Conservation (phyloP, 2,329 filamentous ascomycete genomes). For the Cladophialophora carrionii region DNA sequence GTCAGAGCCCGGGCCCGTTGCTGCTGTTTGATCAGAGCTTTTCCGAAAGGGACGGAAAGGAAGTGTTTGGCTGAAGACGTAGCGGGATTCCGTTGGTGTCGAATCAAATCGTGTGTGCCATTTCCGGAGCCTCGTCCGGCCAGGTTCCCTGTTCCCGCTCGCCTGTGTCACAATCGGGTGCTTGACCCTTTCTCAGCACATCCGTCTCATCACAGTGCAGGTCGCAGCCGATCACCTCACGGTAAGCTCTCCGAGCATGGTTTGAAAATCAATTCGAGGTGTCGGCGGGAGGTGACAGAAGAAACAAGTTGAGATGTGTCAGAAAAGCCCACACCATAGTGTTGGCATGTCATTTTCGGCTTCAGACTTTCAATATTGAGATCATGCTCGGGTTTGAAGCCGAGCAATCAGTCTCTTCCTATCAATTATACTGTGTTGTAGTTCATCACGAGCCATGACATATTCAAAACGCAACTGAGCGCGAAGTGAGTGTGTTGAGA, state of each 20-base stretch:
- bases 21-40: neutral
- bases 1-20: neutral
- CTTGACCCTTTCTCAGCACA: neutral
- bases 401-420: slow-evolving; percentile 54
- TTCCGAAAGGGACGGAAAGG: neutral
- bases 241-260: neutral
- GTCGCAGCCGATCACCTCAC: neutral
- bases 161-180: neutral
- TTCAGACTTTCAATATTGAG: slow-evolving; percentile 39
- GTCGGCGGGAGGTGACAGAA: neutral
- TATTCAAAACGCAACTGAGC: slow-evolving; percentile 13
- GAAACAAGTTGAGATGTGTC: neutral
- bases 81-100: neutral
- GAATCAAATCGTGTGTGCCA: neutral
- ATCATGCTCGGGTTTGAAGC: slow-evolving; percentile 24
- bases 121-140: neutral
- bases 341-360: slow-evolving; percentile 20
- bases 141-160: neutral
- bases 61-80: neutral
- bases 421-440: slow-evolving; percentile 47
- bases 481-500: neutral
- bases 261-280: neutral
- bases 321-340: neutral
- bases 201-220: neutral
- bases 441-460: slow-evolving; percentile 48